Evolutionary conservation across 2,329 filamentous ascomycete species (phyloP).

Genomic region (Stagonosporopsis vannaccii): DNA sequence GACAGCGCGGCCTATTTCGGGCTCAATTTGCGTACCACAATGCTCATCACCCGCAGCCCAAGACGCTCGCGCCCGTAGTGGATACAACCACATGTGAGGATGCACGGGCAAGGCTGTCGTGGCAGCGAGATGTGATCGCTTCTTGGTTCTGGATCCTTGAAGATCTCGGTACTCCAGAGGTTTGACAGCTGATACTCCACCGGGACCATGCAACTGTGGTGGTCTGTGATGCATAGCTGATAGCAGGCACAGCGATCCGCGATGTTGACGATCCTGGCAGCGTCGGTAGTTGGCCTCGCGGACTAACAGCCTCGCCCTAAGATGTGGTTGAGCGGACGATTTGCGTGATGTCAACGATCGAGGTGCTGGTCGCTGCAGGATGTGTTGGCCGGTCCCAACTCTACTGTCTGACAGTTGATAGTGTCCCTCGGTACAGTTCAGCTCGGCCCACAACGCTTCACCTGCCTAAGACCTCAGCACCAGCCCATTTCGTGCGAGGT

Average conservation of each 20-base stretch:
- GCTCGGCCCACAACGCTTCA: neutral
- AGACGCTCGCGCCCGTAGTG: slow-evolving; percentile 12
- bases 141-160: slow-evolving; percentile 13
- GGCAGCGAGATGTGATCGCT: neutral
- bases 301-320: slow-evolving; percentile 6
- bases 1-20: slow-evolving; percentile 7
- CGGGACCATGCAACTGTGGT: neutral
- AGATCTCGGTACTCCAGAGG: slow-evolving; percentile 1
- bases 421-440: slow-evolving; percentile 2
- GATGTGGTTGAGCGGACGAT: slow-evolving; percentile 3
- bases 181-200: slow-evolving; percentile 5
- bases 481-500: neutral
- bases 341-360: slow-evolving; percentile 8
- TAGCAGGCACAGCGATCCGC: neutral
- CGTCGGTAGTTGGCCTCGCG: neutral
- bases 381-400: slow-evolving; percentile 11
- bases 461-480: neutral
- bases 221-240: neutral
- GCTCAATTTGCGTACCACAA: neutral
- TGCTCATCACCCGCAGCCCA: slow-evolving; percentile 13
- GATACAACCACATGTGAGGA: slow-evolving; percentile 8
- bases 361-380: slow-evolving; percentile 8
- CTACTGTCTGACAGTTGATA: slow-evolving; percentile 3
- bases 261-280: neutral
- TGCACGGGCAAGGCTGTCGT: slow-evolving; percentile 8